phyloP scores from a whole-genome alignment of 768 basidiomycete genomes.

The Auriscalpium microsporum region DNA sequence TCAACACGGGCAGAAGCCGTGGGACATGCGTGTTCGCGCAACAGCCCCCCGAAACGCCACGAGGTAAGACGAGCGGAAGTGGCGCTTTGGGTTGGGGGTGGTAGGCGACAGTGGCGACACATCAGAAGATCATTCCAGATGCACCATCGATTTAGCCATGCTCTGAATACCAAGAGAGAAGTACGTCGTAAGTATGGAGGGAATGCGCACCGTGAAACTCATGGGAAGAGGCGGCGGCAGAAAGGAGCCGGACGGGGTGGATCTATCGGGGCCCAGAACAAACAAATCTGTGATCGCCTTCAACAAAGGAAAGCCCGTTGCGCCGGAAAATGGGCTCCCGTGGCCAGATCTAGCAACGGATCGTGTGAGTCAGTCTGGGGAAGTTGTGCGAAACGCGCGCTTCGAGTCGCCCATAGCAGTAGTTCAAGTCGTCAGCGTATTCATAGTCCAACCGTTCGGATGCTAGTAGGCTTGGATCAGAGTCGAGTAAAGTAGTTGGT shows the following conservation, averaged over 20 bases:
- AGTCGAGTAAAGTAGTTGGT: not conserved
- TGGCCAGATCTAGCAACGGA: constrained; percentile 30
- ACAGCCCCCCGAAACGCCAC: constrained; percentile 35
- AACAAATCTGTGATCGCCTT: constrained; percentile 32
- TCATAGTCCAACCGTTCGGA: constrained; percentile 37
- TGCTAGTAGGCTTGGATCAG: constrained; percentile 14
- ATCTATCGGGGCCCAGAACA: constrained; percentile 22
- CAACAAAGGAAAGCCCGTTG: constrained; percentile 33
- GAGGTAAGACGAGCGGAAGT: constrained; percentile 32
- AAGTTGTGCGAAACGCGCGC: not conserved
- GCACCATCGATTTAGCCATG: not conserved
- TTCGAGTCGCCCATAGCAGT: constrained; percentile 33
- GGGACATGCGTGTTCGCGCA: too few relatives aligned
- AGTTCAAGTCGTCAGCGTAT: constrained; percentile 37
- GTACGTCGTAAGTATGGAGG: not conserved
- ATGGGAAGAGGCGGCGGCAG: constrained; percentile 33
- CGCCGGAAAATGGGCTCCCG: constrained; percentile 34
- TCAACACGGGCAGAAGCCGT: too few relatives aligned
- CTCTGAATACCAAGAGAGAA: not conserved
- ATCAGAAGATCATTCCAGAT: constrained; percentile 33
- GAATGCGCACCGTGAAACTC: constrained; percentile 31
- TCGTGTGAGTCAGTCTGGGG: not conserved
- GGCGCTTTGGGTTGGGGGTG: constrained; percentile 22
- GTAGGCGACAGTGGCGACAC: constrained; percentile 32
- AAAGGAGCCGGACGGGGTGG: constrained; percentile 19